A percentile compares a stretch with the other conserved stretches of the same genome.
phyloP scores from a whole-genome alignment of 768 basidiomycete genomes.

The Tulasnella sp. region DNA sequence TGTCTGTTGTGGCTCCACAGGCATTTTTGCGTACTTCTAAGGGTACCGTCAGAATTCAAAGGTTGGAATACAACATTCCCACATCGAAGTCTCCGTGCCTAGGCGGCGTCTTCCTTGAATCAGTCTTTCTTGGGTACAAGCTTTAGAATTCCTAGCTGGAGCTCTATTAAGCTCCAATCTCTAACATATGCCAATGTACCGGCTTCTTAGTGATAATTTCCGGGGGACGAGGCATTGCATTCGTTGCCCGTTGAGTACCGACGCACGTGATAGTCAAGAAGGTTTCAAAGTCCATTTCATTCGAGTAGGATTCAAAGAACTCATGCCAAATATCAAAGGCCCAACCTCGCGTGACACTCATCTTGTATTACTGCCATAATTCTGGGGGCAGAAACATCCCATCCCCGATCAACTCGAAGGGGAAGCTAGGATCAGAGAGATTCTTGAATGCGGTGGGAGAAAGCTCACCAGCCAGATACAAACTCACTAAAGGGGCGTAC shows the following conservation, averaged over 20 bases:
- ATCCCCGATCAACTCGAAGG: background rate
- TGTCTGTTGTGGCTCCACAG: background rate
- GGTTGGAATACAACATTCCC: background rate
- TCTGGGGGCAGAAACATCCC: background rate
- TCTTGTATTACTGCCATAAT: background rate
- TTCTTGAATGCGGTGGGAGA: background rate
- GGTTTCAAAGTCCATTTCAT: background rate
- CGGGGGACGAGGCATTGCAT: background rate
- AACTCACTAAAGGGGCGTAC: background rate
- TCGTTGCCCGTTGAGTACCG: background rate
- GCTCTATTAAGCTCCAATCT: too few relatives aligned
- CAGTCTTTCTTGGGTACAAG: too few relatives aligned
- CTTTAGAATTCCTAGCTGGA: background rate
- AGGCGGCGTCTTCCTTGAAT: background rate
- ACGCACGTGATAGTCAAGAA: background rate
- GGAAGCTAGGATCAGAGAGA: background rate
- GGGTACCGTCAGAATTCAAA: background rate
- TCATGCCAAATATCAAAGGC: background rate
- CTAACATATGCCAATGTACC: background rate
- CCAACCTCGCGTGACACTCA: too few relatives aligned
- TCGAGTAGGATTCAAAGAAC: background rate
- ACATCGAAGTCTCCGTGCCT: background rate
- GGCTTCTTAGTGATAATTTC: background rate
- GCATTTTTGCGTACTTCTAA: background rate
- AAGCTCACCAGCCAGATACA: background rate